phyloP scores from a whole-genome alignment of 306 rosid genomes.

The Glycine latifolia region DNA sequence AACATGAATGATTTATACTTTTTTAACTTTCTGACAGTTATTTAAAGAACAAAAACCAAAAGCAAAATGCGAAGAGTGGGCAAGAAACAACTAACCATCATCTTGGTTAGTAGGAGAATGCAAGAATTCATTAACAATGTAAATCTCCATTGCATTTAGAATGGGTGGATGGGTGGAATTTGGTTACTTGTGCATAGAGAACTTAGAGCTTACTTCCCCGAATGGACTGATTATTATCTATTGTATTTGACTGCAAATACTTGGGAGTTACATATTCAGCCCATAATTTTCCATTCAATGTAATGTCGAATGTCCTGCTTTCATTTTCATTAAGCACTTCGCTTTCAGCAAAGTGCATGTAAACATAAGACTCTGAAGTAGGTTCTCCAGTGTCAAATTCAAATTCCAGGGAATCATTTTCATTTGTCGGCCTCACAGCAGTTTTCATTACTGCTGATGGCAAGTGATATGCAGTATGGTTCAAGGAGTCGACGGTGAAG shows the following conservation, averaged over 20 bases:
- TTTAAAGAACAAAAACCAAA: not conserved
- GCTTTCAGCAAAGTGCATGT: conserved; percentile 69
- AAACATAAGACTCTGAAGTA: conserved; percentile 42
- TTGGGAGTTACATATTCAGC: conserved; percentile 30
- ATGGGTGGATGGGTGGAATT: conserved; percentile 66
- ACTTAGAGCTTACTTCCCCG: conserved; percentile 35
- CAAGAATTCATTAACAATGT: conserved; percentile 41
- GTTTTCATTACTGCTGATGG: conserved; percentile 53
- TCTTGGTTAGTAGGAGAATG: conserved; percentile 51
- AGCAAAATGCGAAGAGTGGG: not conserved
- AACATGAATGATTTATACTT: not conserved
- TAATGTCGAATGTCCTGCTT: conserved; percentile 55
- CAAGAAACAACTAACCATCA: conserved; percentile 53
- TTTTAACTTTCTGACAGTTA: not conserved
- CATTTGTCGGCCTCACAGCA: conserved; percentile 40
- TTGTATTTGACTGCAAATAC: conserved; percentile 44
- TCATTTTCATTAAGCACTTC: conserved; percentile 43
- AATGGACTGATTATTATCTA: not conserved
- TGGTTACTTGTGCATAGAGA: conserved; percentile 39
- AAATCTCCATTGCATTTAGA: conserved; percentile 65
- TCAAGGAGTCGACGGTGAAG: not conserved
- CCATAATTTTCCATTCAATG: conserved; percentile 46
- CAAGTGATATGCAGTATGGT: conserved; percentile 25
- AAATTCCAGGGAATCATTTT: conserved; percentile 29
- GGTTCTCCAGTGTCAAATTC: conserved; percentile 24